Percentiles rank a stretch among this genome's conserved stretches.
Evolutionary conservation across 495 filamentous ascomycete species (phyloP).

Genomic region (Daldinia vernicosa): DNA sequence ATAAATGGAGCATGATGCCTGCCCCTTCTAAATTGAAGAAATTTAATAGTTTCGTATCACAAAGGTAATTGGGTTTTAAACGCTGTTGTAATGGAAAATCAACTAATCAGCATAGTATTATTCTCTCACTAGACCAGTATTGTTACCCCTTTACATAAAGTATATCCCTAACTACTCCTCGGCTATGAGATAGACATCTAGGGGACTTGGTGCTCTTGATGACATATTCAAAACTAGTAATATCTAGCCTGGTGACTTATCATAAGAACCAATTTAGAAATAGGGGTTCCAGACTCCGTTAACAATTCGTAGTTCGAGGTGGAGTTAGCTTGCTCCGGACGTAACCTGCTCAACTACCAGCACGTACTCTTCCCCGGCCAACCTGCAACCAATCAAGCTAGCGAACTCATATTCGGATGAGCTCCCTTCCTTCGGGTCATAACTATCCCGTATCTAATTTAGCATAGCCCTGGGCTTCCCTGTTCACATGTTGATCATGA

Average conservation of each 20-base stretch:
- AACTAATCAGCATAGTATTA: background rate
- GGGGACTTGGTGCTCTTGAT: background rate
- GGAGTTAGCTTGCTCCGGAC: slow-evolving; percentile 4
- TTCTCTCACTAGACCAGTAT: background rate
- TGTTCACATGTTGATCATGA: slow-evolving; percentile 37
- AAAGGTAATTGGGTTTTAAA: too few species aligned
- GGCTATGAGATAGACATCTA: background rate
- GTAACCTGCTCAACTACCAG: background rate
- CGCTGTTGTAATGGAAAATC: background rate
- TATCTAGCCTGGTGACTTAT: background rate
- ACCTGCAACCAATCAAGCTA: slow-evolving; percentile 11
- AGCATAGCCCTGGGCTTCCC: slow-evolving; percentile 27
- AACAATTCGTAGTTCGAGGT: background rate
- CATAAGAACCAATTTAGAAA: background rate
- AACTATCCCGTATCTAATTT: slow-evolving; percentile 37
- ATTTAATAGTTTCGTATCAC: too few species aligned
- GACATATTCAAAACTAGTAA: background rate
- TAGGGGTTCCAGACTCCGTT: background rate
- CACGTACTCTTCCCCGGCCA: background rate
- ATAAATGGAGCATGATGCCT: too few species aligned
- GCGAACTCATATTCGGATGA: slow-evolving; percentile 13
- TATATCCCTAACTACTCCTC: background rate
- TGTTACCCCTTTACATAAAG: background rate
- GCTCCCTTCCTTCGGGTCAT: slow-evolving; percentile 12
- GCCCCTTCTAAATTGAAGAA: too few species aligned